phyloP scores from a whole-genome alignment of 208 protist genomes.

The Trypanosomatidae sp. region DNA sequence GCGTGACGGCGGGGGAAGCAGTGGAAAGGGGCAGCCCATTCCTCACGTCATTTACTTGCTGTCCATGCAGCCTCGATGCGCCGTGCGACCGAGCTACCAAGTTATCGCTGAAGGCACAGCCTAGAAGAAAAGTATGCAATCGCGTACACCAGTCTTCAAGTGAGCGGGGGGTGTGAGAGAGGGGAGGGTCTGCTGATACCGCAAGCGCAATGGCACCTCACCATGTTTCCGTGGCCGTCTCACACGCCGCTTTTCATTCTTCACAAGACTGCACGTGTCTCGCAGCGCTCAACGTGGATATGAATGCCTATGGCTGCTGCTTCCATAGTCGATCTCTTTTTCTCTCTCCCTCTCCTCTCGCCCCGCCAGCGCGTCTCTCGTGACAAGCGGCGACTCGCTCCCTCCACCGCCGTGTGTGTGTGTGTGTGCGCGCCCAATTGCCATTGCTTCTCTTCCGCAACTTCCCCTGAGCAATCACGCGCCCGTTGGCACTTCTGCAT shows the following conservation, averaged over 20 bases:
- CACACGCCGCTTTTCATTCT: neutral
- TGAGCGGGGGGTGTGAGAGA: neutral
- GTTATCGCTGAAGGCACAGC: too few species aligned
- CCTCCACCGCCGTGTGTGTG: neutral
- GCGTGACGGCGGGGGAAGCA: neutral
- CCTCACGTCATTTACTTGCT: neutral
- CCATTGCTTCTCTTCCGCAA: too few species aligned
- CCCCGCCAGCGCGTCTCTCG: neutral
- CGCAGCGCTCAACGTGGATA: neutral
- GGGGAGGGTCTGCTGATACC: neutral
- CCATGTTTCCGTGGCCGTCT: neutral
- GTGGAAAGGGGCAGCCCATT: neutral
- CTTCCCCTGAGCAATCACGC: neutral
- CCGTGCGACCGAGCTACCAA: neutral
- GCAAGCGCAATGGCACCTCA: neutral
- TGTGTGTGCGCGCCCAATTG: too few species aligned
- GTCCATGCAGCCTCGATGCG: neutral
- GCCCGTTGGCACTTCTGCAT: neutral
- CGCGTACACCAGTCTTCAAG: neutral
- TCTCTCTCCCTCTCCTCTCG: neutral
- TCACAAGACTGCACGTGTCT: neutral
- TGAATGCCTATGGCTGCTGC: neutral
- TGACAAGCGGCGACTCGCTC: neutral
- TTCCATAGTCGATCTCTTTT: neutral
- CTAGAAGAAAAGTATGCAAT: neutral